These are phyloP conservation scores for Lichtheimia ornata DNA, from an alignment of 371 early-diverging fungal genomes.

Conservation along the genomic window DNA sequence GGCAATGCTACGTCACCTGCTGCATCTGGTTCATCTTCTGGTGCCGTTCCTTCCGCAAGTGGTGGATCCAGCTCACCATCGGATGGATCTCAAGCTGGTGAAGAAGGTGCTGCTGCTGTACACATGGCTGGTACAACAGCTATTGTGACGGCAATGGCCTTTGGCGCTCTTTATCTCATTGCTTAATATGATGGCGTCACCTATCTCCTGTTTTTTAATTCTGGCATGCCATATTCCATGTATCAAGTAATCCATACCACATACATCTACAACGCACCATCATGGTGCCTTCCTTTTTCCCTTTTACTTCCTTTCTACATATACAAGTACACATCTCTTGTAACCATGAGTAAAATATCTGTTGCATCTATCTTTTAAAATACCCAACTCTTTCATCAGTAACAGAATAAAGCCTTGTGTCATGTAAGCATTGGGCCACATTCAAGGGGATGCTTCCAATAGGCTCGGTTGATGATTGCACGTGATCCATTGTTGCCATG, in stretches of 20 bases:
- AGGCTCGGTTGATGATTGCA: no score
- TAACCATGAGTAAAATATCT: no score
- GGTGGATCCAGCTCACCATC: neutral
- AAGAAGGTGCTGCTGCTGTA: neutral
- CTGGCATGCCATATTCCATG: constrained; percentile 1
- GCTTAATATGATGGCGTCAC: neutral
- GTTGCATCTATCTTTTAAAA: neutral
- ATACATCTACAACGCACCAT: neutral
- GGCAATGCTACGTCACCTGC: constrained; percentile 16
- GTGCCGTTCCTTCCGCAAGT: constrained; percentile 3
- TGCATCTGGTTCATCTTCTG: constrained; percentile 22
- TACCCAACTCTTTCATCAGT: neutral
- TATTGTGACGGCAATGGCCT: neutral
- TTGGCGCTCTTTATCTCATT: neutral
- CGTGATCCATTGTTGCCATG: no score
- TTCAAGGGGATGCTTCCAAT: no score
- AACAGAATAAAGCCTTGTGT: neutral
- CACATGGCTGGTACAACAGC: neutral
- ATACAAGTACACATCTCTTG: no score
- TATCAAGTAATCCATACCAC: constrained; percentile 9
- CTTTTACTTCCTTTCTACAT: no score
- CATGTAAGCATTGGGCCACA: neutral
- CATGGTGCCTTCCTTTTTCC: neutral
- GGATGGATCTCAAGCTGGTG: neutral
- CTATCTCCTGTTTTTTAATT: no score